phyloP scores from a whole-genome alignment of 164 flowering plant genomes.

The Buxus sempervirens region DNA sequence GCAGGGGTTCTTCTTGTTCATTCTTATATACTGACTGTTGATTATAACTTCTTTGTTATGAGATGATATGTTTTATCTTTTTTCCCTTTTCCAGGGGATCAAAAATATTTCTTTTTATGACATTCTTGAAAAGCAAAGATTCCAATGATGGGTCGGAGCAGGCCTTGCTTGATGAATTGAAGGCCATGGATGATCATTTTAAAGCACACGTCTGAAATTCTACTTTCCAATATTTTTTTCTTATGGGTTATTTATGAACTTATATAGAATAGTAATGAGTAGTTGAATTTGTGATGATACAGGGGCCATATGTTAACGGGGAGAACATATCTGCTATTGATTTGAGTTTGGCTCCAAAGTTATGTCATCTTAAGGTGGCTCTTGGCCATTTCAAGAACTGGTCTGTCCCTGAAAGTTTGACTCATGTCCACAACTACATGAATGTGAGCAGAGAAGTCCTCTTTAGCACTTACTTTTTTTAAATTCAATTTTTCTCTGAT shows the following conservation, averaged over 20 bases:
- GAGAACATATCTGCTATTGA: slow-evolving; percentile 78
- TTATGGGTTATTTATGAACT: not conserved
- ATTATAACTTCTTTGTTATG: not conserved
- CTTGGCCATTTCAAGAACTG: slow-evolving; percentile 84
- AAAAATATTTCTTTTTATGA: slow-evolving; percentile 66
- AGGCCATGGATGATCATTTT: slow-evolving; percentile 84
- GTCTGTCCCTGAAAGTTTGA: slow-evolving; percentile 62
- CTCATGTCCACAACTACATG: slow-evolving; percentile 42
- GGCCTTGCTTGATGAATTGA: slow-evolving; percentile 65
- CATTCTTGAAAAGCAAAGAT: slow-evolving; percentile 86
- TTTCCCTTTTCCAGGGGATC: slow-evolving; percentile 53
- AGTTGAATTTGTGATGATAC: not conserved
- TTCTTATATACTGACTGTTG: no score
- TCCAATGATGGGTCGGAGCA: slow-evolving; percentile 80
- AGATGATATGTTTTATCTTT: no score
- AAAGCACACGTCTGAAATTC: slow-evolving; percentile 56
- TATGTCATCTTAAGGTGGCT: slow-evolving; percentile 74
- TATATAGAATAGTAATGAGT: no score
- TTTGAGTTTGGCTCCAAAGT: slow-evolving; percentile 84
- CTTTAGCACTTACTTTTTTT: not conserved
- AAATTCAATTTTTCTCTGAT: not conserved
- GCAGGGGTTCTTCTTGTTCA: not conserved
- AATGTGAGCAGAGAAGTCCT: slow-evolving; percentile 36
- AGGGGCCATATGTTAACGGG: slow-evolving; percentile 84
- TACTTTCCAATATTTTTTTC: not conserved